Percentiles rank a stretch among this genome's conserved stretches.
Conservation (phyloP, 2,329 filamentous ascomycete genomes). For the Paraphaeosphaeria minitans region DNA sequence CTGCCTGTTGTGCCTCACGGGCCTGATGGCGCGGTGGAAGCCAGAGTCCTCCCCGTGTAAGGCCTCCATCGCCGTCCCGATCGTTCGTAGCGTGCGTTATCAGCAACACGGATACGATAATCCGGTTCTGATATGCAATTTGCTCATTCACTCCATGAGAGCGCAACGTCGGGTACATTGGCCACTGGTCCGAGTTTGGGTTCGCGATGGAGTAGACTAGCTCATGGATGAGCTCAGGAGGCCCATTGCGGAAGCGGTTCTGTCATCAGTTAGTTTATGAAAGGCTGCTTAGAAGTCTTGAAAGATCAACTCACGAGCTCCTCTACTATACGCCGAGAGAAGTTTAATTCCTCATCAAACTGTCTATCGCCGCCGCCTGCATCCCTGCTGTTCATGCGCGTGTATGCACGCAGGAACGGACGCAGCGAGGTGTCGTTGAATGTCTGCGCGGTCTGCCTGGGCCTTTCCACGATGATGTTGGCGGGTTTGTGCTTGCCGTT, state of each 20-base stretch:
- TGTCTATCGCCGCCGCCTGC: neutral
- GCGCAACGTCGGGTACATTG: neutral
- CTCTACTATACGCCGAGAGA: neutral
- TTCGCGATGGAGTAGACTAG: neutral
- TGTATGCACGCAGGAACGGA: neutral
- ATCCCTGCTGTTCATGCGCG: neutral
- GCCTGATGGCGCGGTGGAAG: neutral
- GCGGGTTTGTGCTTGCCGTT: neutral
- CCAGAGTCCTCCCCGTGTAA: neutral
- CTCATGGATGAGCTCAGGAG: neutral
- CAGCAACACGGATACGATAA: neutral
- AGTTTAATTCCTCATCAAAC: neutral
- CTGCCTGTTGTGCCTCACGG: neutral
- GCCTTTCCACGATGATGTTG: neutral
- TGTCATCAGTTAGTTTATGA: neutral
- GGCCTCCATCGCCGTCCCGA: neutral
- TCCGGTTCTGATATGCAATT: neutral
- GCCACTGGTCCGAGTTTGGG: neutral
- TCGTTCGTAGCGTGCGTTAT: neutral
- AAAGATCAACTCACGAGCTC: neutral
- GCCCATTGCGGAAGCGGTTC: neutral
- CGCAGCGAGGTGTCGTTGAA: neutral
- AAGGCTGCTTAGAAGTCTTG: too few relatives aligned
- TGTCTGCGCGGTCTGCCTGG: neutral
- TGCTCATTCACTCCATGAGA: neutral